Evolutionary conservation across 495 filamentous ascomycete species (phyloP).

Genomic region (Podospora conica): DNA sequence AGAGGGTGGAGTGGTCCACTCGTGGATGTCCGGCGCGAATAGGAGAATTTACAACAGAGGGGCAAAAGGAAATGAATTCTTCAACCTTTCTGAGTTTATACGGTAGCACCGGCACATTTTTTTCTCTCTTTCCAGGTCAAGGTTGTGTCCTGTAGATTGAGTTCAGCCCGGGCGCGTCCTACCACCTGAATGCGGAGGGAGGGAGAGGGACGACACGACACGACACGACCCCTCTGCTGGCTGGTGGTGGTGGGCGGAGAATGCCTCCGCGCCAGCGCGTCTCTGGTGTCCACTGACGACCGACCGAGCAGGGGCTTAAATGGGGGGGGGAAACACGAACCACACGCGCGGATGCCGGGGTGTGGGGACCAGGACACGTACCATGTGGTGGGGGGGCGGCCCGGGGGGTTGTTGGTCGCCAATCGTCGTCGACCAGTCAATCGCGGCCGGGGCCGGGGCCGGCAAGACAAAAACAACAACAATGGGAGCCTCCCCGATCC

Average conservation of each 20-base stretch:
- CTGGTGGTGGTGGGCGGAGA: no score
- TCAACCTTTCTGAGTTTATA: no score
- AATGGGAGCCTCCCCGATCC: constrained; percentile 12
- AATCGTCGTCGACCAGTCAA: constrained; percentile 15
- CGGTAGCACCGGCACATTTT: background rate
- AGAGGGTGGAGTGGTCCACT: no score
- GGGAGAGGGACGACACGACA: background rate
- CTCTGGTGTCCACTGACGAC: background rate
- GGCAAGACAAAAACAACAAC: constrained; percentile 26
- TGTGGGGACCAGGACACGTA: constrained; percentile 6
- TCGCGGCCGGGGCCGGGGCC: constrained; percentile 7
- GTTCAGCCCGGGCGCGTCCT: background rate
- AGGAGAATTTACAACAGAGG: no score
- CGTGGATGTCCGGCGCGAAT: no score
- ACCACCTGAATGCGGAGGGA: no score
- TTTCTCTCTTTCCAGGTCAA: background rate
- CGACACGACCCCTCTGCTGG: background rate
- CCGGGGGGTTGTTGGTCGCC: constrained; percentile 2
- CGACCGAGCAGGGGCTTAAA: constrained; percentile 1
- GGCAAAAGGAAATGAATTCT: no score
- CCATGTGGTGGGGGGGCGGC: constrained; percentile 1
- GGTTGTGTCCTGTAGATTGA: background rate
- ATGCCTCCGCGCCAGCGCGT: background rate
- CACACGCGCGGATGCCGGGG: constrained; percentile 13
- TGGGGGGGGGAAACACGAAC: constrained; percentile 17